These are phyloP conservation scores for Gonium pectorale DNA, from an alignment of 139 green algal genomes.

Conservation along the genomic window DNA sequence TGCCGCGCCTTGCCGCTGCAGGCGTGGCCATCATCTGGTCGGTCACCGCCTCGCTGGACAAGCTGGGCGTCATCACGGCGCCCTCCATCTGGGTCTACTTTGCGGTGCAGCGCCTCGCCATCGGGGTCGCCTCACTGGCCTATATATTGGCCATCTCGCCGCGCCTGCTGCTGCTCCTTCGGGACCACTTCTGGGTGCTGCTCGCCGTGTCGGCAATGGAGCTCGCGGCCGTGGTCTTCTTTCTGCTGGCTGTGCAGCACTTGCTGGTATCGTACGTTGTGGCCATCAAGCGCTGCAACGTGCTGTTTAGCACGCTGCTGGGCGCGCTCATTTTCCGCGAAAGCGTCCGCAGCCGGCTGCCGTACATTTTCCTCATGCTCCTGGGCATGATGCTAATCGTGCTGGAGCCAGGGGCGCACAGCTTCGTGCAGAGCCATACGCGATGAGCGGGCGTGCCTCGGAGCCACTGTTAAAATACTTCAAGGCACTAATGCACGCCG, in stretches of 20 bases:
- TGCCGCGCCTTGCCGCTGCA: not conserved
- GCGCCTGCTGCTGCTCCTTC: constrained; percentile 27
- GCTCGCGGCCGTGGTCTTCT: constrained; percentile 61
- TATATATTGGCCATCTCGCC: constrained; percentile 20
- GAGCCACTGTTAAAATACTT: too few relatives aligned
- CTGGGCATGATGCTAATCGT: constrained; percentile 66
- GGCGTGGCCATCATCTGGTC: constrained; percentile 54
- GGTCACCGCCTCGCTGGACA: constrained; percentile 70
- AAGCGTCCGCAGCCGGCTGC: constrained; percentile 46
- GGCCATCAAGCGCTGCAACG: constrained; percentile 76
- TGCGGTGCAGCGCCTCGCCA: constrained; percentile 14
- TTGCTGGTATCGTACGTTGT: constrained; percentile 75
- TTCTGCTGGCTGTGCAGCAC: constrained; percentile 64
- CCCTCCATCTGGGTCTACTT: constrained; percentile 58
- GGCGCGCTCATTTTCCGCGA: constrained; percentile 71
- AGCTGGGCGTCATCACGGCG: constrained; percentile 58
- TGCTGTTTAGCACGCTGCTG: constrained; percentile 69
- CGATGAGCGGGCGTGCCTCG: too few relatives aligned
- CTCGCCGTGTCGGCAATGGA: constrained; percentile 57
- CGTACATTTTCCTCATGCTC: constrained; percentile 66
- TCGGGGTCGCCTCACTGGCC: constrained; percentile 19
- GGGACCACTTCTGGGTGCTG: constrained; percentile 42
- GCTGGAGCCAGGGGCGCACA: constrained; percentile 47
- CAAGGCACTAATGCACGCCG: too few relatives aligned
- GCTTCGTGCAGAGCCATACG: constrained; percentile 16